Evolutionary conservation across 768 basidiomycete genomes (phyloP), one percentile per base, ranked within the genome.

Genomic region (Lentinula detonsa): DNA sequence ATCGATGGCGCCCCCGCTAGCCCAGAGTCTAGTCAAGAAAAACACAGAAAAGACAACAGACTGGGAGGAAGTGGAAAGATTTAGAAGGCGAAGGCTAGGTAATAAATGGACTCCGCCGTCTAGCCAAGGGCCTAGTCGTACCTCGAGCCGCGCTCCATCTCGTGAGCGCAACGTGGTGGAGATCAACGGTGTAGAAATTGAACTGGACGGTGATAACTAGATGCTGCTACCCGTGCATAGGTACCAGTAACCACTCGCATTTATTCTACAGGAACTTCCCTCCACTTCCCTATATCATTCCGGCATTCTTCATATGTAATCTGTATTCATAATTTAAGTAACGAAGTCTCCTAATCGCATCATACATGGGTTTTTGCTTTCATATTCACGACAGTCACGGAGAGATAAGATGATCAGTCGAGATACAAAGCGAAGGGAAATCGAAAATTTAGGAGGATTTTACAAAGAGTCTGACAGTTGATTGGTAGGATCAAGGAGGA

Each of bases 171-270:
- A 46, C 23, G 45, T 59, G 28, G 45, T 59, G 16, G 57, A 59
- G 46, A 49, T 59, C 7, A 59, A 59, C 37, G 57, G 57, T 10
- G 57, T 59, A 33, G 45, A 59, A 50, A 50, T 59, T 40, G 45
- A 59, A 21, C 16, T 59, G n/a, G 57, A 57, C 42, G 55, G 42
- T 34, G 56, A 35, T 28, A 40, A 40, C 23, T 40, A 43, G 55
- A 56, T 28, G 40, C 42, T 48, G 23, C n/a, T 42, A 43, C 55
- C 4, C 35, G 11, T 28, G 39, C 39, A 56, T 55, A 31, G 31
- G 33, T 23, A 35, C 15, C 16, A 28, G 28, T 28, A 28, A 28
- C 28, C 53, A 11, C 53, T 10, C 21, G 33, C 53, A 55, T 39
- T 39, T 56, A 56, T 43, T 56, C 40, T 56, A 56, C 23, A 13